A percentile compares a stretch with the other conserved stretches of the same genome.
These are phyloP conservation scores for Xylariales sp. DNA, from an alignment of 2,329 filamentous ascomycete species.

Conservation along the genomic window DNA sequence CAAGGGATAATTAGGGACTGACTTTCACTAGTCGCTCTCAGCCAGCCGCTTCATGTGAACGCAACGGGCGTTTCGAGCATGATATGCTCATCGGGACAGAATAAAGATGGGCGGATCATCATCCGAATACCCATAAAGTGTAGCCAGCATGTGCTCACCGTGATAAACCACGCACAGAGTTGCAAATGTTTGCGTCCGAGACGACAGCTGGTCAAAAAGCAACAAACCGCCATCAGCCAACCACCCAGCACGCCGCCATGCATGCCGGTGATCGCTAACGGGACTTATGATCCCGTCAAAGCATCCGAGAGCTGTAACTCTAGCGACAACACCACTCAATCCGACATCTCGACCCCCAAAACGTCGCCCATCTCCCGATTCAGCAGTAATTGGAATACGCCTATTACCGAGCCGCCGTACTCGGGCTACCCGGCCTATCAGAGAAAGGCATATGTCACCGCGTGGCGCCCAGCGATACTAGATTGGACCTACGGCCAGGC, in stretches of 20 bases:
- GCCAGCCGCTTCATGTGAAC: background rate
- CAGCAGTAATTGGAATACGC: no score
- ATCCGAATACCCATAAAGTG: background rate
- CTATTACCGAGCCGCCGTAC: no score
- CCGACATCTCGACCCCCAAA: background rate
- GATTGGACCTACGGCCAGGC: no score
- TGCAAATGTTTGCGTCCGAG: no score
- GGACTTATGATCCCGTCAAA: background rate
- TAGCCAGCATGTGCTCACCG: background rate
- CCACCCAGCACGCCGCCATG: background rate
- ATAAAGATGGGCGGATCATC: background rate
- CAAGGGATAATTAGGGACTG: background rate
- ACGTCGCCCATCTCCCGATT: no score
- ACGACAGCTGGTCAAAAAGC: background rate
- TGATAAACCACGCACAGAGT: background rate
- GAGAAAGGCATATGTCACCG: no score
- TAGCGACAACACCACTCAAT: background rate
- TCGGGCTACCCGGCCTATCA: no score
- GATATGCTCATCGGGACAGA: background rate
- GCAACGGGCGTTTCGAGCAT: background rate
- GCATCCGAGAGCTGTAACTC: background rate
- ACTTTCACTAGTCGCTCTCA: background rate
- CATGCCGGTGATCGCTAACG: conserved; percentile 13
- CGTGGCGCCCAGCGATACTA: no score
- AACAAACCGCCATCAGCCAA: background rate